Evolutionary conservation across 2,329 filamentous ascomycete species (phyloP).

Genomic region (Drechslerella dactyloides): DNA sequence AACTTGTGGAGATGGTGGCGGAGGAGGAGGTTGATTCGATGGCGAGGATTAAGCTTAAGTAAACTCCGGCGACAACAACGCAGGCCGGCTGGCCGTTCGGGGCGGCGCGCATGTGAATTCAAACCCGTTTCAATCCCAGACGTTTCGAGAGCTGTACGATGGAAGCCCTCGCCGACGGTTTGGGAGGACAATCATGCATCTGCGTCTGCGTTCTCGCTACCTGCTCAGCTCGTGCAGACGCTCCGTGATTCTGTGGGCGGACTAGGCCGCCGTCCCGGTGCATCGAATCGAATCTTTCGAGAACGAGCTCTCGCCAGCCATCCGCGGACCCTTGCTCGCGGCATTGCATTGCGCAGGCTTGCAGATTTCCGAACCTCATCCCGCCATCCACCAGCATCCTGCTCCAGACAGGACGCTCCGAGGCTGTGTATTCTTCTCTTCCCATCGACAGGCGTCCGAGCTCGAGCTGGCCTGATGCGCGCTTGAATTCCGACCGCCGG

Average conservation of each 20-base stretch:
- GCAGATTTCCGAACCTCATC: neutral
- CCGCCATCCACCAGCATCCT: neutral
- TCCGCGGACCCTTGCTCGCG: neutral
- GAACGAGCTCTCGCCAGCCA: neutral
- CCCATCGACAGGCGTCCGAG: neutral
- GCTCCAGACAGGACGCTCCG: neutral
- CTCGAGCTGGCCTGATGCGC: neutral
- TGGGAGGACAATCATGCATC: neutral
- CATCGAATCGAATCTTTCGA: no score
- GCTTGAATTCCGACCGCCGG: neutral
- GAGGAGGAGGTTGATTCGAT: neutral
- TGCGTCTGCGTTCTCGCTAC: neutral
- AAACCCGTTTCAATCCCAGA: constrained; percentile 1
- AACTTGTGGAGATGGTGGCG: neutral
- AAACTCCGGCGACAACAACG: neutral
- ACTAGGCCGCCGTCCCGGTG: no score
- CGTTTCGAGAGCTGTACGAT: neutral
- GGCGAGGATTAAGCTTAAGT: neutral
- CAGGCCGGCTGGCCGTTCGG: neutral
- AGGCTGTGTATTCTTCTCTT: neutral
- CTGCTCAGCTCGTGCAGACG: neutral
- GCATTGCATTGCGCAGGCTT: neutral
- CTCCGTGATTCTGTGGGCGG: no score
- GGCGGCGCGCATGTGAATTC: no score
- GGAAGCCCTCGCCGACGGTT: neutral